Base-by-base conservation (phyloP, 371 early-diverging fungal species). In the Syncephalastrum monosporum region DNA sequence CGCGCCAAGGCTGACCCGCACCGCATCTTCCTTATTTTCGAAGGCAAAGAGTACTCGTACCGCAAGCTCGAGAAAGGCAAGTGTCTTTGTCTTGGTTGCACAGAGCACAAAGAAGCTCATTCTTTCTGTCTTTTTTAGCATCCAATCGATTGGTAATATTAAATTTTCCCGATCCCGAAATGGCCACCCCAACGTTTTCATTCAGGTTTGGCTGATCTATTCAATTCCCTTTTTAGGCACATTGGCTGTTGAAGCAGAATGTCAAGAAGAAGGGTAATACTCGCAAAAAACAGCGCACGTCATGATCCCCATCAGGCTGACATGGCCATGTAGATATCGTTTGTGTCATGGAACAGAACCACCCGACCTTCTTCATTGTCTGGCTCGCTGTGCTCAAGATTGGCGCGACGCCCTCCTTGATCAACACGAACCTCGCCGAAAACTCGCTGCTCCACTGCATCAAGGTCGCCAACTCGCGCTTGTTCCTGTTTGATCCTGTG, bases 271-370 rank as follows among this genome's bases (percentile, higher is more conserved):
- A 50, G 21, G 68, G 68, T 63, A 67, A 49, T 3, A 14, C 5
- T 14, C 17, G 14, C 23, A 14, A 41, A n/a, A n/a, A n/a, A n/a
- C n/a, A n/a, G n/a, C n/a, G n/a, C n/a, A n/a, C n/a, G n/a, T n/a
- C n/a, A n/a, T n/a, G n/a, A n/a, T n/a, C n/a, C n/a, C n/a, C n/a
- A n/a, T n/a, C n/a, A 13, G 27, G 4, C 27, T 27, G n/a, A 43
- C n/a, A 17, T 33, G 3, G 3, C n/a, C 21, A 51, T 33, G n/a
- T 43, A 68, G 69, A 73, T 41, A 61, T 67, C 16, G 69, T 73
- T 5, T 63, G 64, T 55, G 62, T 69, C 65, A 68, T 68, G 67
- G 56, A 59, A 21, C 73, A 73, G 42, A 73, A 73, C 56, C 69
- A 68, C 23, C 73, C 73, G 12, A 62, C 67, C 2, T 69, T 73